Conservation (phyloP, 2,329 filamentous ascomycete genomes). For the Tolypocladium tropicale region DNA sequence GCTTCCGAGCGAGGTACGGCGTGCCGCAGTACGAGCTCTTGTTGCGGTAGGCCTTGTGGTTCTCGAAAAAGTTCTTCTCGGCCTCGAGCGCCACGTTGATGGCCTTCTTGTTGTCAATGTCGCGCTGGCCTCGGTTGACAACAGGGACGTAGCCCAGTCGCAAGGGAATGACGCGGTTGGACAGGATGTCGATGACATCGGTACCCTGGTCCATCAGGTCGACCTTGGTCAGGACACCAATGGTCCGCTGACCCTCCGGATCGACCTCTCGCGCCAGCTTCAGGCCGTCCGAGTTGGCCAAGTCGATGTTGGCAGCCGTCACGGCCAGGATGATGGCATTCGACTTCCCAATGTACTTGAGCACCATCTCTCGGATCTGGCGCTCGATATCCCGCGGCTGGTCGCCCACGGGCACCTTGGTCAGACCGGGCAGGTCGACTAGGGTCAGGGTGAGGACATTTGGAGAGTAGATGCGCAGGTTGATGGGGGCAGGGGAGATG, state of each 20-base stretch:
- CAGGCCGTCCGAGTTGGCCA: conserved; percentile 96
- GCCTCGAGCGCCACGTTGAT: conserved; percentile 86
- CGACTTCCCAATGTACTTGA: conserved; percentile 97
- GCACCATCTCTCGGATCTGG: conserved; percentile 95
- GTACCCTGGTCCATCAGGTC: conserved; percentile 98
- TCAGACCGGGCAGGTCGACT: conserved; percentile 91
- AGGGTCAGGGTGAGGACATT: conserved; percentile 95
- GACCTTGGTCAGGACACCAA: conserved; percentile 96
- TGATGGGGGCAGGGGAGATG: conserved; percentile 94
- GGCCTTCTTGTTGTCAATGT: conserved; percentile 96
- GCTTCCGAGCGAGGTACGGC: conserved; percentile 88
- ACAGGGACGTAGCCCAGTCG: conserved; percentile 93
- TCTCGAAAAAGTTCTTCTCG: conserved; percentile 96
- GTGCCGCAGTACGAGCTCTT: conserved; percentile 99
- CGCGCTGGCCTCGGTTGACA: conserved; percentile 93
- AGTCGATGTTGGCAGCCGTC: conserved; percentile 91
- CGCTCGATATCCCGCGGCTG: conserved; percentile 94
- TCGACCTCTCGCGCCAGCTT: conserved; percentile 96
- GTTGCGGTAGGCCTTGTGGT: conserved; percentile 96
- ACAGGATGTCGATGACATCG: conserved; percentile 96
- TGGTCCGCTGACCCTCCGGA: conserved; percentile 92
- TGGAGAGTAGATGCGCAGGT: conserved; percentile 94
- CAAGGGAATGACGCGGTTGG: conserved; percentile 91
- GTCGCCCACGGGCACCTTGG: conserved; percentile 92
- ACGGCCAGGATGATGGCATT: conserved; percentile 97